A percentile compares a stretch with the other conserved stretches of the same genome.
Evolutionary conservation across 768 basidiomycete genomes (phyloP).

Genomic region (Calocera viscosa): DNA sequence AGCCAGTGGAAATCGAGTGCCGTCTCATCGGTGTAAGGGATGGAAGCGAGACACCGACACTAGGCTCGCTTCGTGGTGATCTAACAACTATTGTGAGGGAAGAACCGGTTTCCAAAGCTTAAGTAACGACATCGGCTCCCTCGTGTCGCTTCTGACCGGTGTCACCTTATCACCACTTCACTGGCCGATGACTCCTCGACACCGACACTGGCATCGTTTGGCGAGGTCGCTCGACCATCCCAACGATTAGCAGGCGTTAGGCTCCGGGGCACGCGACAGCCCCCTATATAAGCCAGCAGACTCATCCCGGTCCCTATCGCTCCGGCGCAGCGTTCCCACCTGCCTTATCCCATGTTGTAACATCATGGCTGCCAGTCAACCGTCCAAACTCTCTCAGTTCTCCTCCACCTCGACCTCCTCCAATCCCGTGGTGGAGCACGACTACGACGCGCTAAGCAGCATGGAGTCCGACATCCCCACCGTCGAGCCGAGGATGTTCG

Average conservation of each 20-base stretch:
- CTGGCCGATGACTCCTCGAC: too few species aligned
- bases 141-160: too few species aligned
- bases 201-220: too few species aligned
- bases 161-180: too few species aligned
- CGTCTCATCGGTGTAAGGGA: too few species aligned
- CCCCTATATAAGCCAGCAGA: not conserved
- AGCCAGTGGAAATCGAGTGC: too few species aligned
- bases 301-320: not conserved
- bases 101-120: too few species aligned
- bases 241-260: not conserved
- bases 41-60: too few species aligned
- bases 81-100: too few species aligned
- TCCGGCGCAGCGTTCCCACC: not conserved
- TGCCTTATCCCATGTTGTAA: not conserved
- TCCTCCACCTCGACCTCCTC: not conserved
- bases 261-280: not conserved
- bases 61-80: too few species aligned
- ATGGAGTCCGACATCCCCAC: not conserved
- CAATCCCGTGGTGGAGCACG: not conserved
- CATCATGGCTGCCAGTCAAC: not conserved
- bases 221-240: not conserved
- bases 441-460: not conserved
- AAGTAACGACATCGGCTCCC: too few species aligned
- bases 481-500: not conserved
- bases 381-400: not conserved